Conservation (phyloP, 257 asterid species). For the Nicotiana tabacum region DNA sequence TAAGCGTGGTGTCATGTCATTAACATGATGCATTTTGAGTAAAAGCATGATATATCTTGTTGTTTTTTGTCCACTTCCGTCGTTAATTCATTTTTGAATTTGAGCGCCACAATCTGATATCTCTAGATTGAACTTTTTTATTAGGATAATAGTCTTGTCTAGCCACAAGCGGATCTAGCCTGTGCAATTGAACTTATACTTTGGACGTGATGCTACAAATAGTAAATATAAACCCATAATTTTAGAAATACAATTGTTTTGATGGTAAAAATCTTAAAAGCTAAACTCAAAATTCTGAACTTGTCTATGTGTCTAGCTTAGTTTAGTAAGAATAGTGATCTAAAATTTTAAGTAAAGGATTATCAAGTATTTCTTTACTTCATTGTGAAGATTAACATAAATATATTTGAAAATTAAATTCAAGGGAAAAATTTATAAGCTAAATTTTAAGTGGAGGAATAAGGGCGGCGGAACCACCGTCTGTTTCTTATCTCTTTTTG, state of each 20-base stretch:
- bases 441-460: background rate
- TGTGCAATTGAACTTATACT: too few species aligned
- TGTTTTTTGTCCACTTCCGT: background rate
- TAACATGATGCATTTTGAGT: constrained; percentile 3
- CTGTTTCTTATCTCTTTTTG: background rate
- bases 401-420: background rate
- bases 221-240: too few species aligned
- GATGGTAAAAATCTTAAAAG: too few species aligned
- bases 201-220: too few species aligned
- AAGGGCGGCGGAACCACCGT: background rate
- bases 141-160: background rate
- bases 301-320: background rate
- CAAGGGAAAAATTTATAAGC: background rate
- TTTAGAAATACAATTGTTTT: too few species aligned
- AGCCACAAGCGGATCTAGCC: too few species aligned
- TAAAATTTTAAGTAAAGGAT: background rate
- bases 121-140: background rate
- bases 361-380: background rate
- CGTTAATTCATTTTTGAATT: background rate
- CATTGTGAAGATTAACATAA: background rate
- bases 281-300: too few species aligned
- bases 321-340: background rate
- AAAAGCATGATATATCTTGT: background rate
- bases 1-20: constrained; percentile 15
- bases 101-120: background rate